Base-by-base conservation (phyloP, 768 basidiomycete genomes). In the Amanita rubescens region DNA sequence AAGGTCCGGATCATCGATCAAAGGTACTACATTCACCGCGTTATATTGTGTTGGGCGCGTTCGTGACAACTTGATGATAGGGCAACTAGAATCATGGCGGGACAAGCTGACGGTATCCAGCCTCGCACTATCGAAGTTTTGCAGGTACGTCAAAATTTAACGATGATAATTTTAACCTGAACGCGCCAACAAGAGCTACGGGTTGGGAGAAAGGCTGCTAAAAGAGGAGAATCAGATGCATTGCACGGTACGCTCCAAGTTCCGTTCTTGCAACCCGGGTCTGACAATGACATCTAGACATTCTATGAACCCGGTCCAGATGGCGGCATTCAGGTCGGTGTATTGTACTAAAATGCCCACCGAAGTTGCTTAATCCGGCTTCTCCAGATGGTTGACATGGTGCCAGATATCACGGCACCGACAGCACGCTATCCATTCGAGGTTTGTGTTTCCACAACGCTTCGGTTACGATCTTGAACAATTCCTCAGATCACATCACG, bases 351-450 rank as follows among this genome's bases (percentile, higher is more conserved):
- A 22, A 25, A 41, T 11, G 12, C 22, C 6, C 22, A 15, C 32
- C 25, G 27, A n/a, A 5, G n/a, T 7, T 53, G n/a, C 4, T 19
- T 27, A 39, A 33, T 27, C 46, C 8, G 8, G 2, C 17, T 11
- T 15, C 6, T 24, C 33, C 58, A 88, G 85, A 72, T 83, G 15
- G 81, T 80, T 7, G 79, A 82, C 41, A 78, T 84, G 14, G 77
- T 77, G 1, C 72, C 82, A 12, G 82, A 85, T 60, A 74, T 88
- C 24, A 77, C 76, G 4, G 80, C 82, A 5, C 22, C 0, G 2
- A 76, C 76, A 19, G 84, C 85, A 17, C 76, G 85, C 17, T 90
- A 77, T 65, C 85, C 85, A 9, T 89, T 85, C 55, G 84, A 85
- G 71, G 87, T 82, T 10, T 15, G 19, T 17, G 41, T 11, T 51